Base-by-base conservation (phyloP, 148 eudicot species). In the Amaranthus palmeri region DNA sequence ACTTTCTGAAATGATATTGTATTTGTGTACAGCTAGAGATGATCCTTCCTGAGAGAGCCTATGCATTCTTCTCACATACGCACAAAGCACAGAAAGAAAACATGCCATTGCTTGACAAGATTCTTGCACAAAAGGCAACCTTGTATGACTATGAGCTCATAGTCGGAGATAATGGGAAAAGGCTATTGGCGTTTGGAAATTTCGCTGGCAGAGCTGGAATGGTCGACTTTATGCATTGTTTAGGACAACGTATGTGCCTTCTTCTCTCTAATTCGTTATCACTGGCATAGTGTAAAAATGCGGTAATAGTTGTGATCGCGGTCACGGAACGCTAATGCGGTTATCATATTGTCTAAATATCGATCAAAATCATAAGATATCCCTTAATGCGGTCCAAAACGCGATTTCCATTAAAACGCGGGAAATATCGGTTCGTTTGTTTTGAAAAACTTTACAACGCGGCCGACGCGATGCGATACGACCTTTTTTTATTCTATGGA, bases 181-280 rank as follows among this genome's bases (percentile, higher is more conserved):
- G 99, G 79, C 80, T 96, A 75, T 84, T 96, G 48, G 93, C 99
- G 40, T 96, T 96, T 77, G 99, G 99, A 66, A 88, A 83, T 68
- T 92, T 81, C 81, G 99, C 99, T 72, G 99, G 99, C 56, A 84
- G 96, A 88, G 97, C 99, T 70, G 99, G 99, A 80, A 76, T 90
- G 85, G 80, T 91, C 59, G 99, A 95, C 83, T 89, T 91, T 79
- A 82, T 95, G 65, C 83, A 78, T 51, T 92, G 99, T 74, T 67
- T 95, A 72, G 99, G 99, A 82, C 86, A 82, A 65, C 85, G 99
- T 95, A 95, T 67, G 96, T 75, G 71, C 57, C 57, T 13, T 56
- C 58, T 68, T 10, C 45, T 68, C 76, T 70, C 42, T 18, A 44
- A 12, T 53, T 7, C 41, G 36, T 7, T 17, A n/a, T n/a, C n/a